A percentile compares a stretch with the other conserved stretches of the same genome.
Conservation (phyloP, 2,329 filamentous ascomycete species). For the Colletotrichum godetiae region DNA sequence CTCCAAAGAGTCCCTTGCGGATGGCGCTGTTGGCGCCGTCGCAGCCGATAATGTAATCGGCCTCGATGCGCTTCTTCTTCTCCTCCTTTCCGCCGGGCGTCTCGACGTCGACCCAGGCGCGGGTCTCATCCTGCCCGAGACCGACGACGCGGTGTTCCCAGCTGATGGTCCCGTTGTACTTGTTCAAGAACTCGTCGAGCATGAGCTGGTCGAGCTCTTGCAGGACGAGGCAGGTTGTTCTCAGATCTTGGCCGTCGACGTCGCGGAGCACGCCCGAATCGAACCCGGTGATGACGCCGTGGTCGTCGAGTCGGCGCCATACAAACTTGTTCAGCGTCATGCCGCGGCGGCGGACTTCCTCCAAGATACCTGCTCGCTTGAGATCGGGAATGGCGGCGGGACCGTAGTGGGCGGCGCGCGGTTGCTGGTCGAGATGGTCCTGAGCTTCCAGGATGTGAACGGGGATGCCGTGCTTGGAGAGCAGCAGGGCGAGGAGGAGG, state of each 20-base stretch:
- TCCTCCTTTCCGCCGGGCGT: conserved; percentile 41
- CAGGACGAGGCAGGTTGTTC: conserved; percentile 53
- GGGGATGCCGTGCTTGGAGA: conserved; percentile 63
- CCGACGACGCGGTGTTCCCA: conserved; percentile 60
- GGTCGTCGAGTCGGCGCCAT: conserved; percentile 52
- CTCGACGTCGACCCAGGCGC: conserved; percentile 58
- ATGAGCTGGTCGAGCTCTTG: conserved; percentile 56
- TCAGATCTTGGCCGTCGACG: conserved; percentile 51
- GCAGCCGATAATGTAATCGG: conserved; percentile 67
- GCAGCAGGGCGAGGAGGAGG: conserved; percentile 61
- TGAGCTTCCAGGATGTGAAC: conserved; percentile 67
- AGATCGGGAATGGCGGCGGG: conserved; percentile 69
- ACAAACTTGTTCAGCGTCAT: conserved; percentile 51
- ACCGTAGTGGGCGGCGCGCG: conserved; percentile 72
- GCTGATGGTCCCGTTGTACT: conserved; percentile 48
- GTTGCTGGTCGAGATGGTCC: conserved; percentile 65
- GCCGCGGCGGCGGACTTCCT: conserved; percentile 51
- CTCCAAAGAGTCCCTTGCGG: conserved; percentile 61
- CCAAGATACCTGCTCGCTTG: conserved; percentile 67
- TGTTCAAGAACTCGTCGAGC: conserved; percentile 51
- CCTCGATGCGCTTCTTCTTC: conserved; percentile 50
- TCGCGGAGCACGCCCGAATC: conserved; percentile 47
- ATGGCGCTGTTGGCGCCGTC: conserved; percentile 64
- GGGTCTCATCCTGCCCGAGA: conserved; percentile 57
- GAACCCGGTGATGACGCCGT: conserved; percentile 50